Evolutionary conservation across 441 rosid genomes (phyloP).

Genomic region (Melastoma candidum): DNA sequence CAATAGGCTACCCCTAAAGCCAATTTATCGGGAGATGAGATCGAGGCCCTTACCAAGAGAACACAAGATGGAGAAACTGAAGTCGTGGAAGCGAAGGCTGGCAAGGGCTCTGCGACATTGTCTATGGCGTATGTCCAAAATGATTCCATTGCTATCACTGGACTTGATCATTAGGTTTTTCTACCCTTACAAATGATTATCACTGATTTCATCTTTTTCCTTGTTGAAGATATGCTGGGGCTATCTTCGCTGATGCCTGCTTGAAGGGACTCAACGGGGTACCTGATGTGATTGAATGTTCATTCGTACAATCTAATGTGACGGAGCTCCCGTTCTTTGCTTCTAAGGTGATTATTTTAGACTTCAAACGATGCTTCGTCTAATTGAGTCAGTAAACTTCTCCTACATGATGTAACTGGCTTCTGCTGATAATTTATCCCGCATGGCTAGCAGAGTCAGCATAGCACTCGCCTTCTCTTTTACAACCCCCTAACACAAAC

Average conservation of each 20-base stretch:
- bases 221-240: slow-evolving; percentile 78
- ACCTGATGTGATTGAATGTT: slow-evolving; percentile 78
- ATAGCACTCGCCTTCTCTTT: too few species aligned
- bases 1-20: slow-evolving; percentile 85
- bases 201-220: too few species aligned
- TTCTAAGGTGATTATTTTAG: slow-evolving; percentile 53
- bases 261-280: slow-evolving; percentile 88
- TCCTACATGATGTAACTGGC: too few species aligned
- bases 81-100: slow-evolving; percentile 97
- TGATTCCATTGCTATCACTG: neutral
- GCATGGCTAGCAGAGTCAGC: too few species aligned
- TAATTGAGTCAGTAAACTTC: too few species aligned
- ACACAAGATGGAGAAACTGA: slow-evolving; percentile 94
- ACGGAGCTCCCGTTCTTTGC: slow-evolving; percentile 95
- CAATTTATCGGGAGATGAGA: slow-evolving; percentile 49
- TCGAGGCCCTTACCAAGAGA: slow-evolving; percentile 78
- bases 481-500: neutral
- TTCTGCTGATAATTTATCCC: too few species aligned
- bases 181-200: neutral
- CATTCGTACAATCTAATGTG: slow-evolving; percentile 71
- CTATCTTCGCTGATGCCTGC: slow-evolving; percentile 92
- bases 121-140: slow-evolving; percentile 86
- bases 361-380: neutral
- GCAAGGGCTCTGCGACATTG: slow-evolving; percentile 94
- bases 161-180: neutral